Evolutionary conservation across 805 yeast species (phyloP).

Genomic region (Starmera dryadoides): DNA sequence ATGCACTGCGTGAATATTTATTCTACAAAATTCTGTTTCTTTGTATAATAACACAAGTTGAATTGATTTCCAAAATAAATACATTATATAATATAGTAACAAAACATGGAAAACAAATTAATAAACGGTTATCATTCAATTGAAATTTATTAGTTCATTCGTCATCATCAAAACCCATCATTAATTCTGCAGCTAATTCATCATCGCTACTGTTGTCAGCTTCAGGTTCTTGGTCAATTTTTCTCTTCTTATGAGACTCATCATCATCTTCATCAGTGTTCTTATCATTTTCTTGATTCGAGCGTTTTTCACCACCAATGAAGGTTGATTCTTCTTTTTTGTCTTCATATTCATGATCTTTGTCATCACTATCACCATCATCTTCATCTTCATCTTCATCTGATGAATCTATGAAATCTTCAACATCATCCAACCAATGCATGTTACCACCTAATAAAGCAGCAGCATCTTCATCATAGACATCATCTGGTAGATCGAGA

Average conservation of each 20-base stretch:
- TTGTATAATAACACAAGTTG: too few relatives aligned
- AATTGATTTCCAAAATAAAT: too few relatives aligned
- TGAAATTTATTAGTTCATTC: too few relatives aligned
- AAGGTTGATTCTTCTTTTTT: conserved; percentile 25
- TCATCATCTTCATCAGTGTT: conserved; percentile 16
- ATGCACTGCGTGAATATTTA: too few relatives aligned
- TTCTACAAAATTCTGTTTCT: too few relatives aligned
- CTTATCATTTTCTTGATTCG: conserved; percentile 18
- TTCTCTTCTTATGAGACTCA: too few relatives aligned
- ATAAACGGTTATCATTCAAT: too few relatives aligned
- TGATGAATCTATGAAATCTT: conserved; percentile 40
- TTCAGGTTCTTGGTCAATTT: too few relatives aligned
- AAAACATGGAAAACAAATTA: too few relatives aligned
- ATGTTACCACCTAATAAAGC: conserved; percentile 26
- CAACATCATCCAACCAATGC: conserved; percentile 37
- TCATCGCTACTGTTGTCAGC: too few relatives aligned
- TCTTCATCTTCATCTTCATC: conserved; percentile 20
- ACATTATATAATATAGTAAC: too few relatives aligned
- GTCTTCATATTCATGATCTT: conserved; percentile 23
- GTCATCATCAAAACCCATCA: conserved; percentile 20
- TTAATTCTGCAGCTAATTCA: conserved; percentile 24
- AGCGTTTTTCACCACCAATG: too few relatives aligned
- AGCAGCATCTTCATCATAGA: conserved; percentile 29
- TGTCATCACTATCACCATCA: conserved; percentile 9
- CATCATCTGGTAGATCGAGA: conserved; percentile 29